Conservation (phyloP, 352 stramenopile genomes). For the Globisporangium cylindrosporum region DNA sequence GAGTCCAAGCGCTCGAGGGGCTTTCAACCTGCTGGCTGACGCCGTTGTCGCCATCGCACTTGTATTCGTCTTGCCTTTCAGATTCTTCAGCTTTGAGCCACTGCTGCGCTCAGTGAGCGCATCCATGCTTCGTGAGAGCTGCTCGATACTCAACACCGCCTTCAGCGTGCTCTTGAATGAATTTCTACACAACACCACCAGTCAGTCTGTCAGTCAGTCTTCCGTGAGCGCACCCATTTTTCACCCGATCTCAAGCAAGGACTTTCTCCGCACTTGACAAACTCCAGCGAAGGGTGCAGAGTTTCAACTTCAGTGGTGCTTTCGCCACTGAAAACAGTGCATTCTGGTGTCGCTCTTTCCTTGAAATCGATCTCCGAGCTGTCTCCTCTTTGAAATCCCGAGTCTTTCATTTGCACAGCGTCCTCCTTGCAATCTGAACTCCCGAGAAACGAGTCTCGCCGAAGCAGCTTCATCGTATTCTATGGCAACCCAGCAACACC, state of each 20-base stretch:
- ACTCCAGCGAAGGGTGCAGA: constrained; percentile 23
- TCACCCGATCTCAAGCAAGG: not conserved
- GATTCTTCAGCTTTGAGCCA: not conserved
- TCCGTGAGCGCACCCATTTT: not conserved
- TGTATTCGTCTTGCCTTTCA: not conserved
- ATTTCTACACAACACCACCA: constrained; percentile 17
- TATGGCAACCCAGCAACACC: constrained; percentile 7
- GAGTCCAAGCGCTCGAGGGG: not conserved
- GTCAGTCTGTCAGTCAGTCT: too few relatives aligned
- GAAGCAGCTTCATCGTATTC: constrained; percentile 35
- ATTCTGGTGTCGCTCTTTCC: not conserved
- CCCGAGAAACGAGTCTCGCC: constrained; percentile 19
- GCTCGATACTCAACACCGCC: constrained; percentile 2
- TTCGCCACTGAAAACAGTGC: constrained; percentile 8
- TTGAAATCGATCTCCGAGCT: not conserved
- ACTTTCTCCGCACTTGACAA: constrained; percentile 23
- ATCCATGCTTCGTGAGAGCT: constrained; percentile 4
- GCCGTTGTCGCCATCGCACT: not conserved
- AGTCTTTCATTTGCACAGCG: not conserved
- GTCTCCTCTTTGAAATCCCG: not conserved
- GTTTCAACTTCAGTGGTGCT: not conserved
- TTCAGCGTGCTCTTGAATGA: constrained; percentile 33
- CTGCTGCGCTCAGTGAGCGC: not conserved
- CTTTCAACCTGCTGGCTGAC: constrained; percentile 9
- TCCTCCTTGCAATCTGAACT: constrained; percentile 6